Percentiles rank a stretch among this genome's conserved stretches.
Conservation (phyloP, 169 alveolate genomes). For the Blepharisma undulans region DNA sequence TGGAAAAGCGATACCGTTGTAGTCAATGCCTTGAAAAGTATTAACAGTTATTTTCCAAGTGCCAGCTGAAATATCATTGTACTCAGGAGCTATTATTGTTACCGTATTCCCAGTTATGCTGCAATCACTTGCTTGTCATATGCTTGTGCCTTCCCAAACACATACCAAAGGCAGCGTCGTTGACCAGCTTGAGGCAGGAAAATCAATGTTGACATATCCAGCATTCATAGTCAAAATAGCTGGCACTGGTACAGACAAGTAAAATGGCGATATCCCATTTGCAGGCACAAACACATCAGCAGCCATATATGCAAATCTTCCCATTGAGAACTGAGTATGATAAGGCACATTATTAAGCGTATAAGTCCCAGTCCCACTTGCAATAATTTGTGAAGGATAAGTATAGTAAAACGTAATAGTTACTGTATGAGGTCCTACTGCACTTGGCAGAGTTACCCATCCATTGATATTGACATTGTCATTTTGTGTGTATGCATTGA, state of each 20-base stretch:
- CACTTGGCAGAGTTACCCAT: slow-evolving; percentile 16
- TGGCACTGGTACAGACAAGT: not conserved
- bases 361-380: not conserved
- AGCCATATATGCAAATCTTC: not conserved
- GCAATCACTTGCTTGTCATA: slow-evolving; percentile 6
- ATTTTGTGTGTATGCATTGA: not conserved
- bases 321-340: not conserved
- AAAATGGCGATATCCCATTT: not conserved
- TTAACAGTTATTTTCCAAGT: slow-evolving; percentile 7
- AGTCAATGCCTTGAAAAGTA: not conserved
- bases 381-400: not conserved
- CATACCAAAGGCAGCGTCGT: not conserved
- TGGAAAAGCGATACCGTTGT: slow-evolving; percentile 18
- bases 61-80: slow-evolving; percentile 9
- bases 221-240: not conserved
- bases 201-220: slow-evolving; percentile 10
- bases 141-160: not conserved
- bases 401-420: not conserved
- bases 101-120: not conserved
- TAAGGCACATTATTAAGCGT: not conserved
- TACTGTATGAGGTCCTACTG: slow-evolving; percentile 30
- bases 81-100: slow-evolving; percentile 16
- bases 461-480: not conserved
- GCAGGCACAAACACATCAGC: not conserved
- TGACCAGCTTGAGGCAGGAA: not conserved